Evolutionary conservation across 768 basidiomycete species (phyloP), one percentile per base, ranked within the genome.

Genomic region (Clitopilus hobsonii): DNA sequence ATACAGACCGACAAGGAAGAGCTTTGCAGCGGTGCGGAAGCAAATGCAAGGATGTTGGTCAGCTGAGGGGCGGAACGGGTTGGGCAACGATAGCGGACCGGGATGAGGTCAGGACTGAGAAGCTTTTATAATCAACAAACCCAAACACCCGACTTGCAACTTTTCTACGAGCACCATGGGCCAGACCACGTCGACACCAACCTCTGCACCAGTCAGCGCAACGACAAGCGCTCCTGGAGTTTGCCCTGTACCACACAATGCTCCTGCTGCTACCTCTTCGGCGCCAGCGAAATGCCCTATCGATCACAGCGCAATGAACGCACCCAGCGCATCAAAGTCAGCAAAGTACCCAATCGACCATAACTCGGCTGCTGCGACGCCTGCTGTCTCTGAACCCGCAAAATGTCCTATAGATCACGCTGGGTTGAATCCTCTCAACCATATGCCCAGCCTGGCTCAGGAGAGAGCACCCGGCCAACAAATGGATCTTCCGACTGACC

Each of bases 391-490:
- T 18, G 68, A 70, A 30, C 69, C 70, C 29, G 75, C 83, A 0
- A 72, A 80, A 65, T 89, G 88, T 63, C 89, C 88, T 1, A 70
- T 89, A 10, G 79, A 84, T 60, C 82, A 87, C 58, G 70, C 72
- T 32, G 61, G 70, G 20, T 67, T 94, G 53, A 89, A 91, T 54
- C 73, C 78, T 13, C 72, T 88, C 51, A 98, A 97, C 72, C 86
- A 94, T 63, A 97, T 98, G 80, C 96, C 96, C 1, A 62, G 71
- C n/a, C 83, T 95, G 27, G 77, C 88, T 0, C 91, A 95, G 64
- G 71, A 75, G 0, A 85, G 81, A 0, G 74, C 85, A 0, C 77
- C 82, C 5, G 69, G 79, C 3, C 86, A 92, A 67, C 66, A 70
- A 1, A 58, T 75, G 1, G 71, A 75, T 32, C 79, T 98, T 18